Evolutionary conservation across 2,329 filamentous ascomycete genomes (phyloP), one percentile per base, ranked within the genome.

Genomic region (Aspergillus texensis): DNA sequence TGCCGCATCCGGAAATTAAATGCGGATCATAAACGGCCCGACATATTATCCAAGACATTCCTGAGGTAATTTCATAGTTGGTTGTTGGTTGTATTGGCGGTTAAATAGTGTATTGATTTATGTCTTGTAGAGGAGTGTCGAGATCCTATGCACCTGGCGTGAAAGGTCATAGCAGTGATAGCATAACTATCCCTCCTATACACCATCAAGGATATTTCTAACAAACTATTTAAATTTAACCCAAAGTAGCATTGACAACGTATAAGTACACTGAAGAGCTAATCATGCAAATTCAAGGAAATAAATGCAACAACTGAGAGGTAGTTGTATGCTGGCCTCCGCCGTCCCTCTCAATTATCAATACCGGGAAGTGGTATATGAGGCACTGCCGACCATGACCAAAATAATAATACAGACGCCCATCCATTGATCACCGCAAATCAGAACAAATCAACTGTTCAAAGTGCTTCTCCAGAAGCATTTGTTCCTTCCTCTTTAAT

Each of bases 231-330:
- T 41, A 24, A 28, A 53, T 60, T 28, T 19, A 60, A 57, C 53
- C 45, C 34, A 60, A 64, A 43, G 26, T 65, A 60, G 62, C 62
- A 74, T 74, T 74, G 71, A 66, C 28, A 71, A 70, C 34, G 60
- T 76, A 76, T 75, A 76, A 75, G 66, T 76, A 76, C 73, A 76
- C 63, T 66, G 64, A 70, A 71, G 60, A 65, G 68, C 57, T 64
- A 64, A 68, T 71, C 70, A 72, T 69, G 71, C 72, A 71, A 68
- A 66, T 64, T 62, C 48, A 55, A 61, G 54, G 32, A 60, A 60
- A 64, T 62, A 58, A 39, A 59, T 61, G 46, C 56, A 65, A 63
- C 56, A 62, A 45, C 48, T 39, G n/a, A 57, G 58, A 55, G 41
- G 24, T 30, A 50, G 34, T 52, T 57, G 36, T 56, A 57, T 57